Conservation (phyloP, 257 asterid genomes). For the Fraxinus excelsior region DNA sequence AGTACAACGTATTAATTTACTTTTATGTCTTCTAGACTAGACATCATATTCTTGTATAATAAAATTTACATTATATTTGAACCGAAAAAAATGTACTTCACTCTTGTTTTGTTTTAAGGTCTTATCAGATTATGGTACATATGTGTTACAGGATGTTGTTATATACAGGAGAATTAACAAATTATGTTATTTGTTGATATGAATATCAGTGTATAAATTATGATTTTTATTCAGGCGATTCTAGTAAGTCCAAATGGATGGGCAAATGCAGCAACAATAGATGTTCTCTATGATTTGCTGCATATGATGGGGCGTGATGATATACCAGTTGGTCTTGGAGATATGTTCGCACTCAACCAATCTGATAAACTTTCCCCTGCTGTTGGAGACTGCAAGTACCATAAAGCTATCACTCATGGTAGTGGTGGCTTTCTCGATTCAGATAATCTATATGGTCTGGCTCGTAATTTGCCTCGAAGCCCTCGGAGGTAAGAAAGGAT, state of each 20-base stretch:
- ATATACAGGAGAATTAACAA: too few species aligned
- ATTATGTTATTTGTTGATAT: too few species aligned
- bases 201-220: background rate
- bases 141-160: too few species aligned
- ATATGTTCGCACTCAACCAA: slow-evolving; percentile 61
- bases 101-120: background rate
- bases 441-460: slow-evolving; percentile 77
- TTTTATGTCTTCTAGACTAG: background rate
- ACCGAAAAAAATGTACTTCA: background rate
- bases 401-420: slow-evolving; percentile 75
- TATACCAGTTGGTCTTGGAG: slow-evolving; percentile 79
- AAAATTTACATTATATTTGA: background rate
- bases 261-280: slow-evolving; percentile 89
- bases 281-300: slow-evolving; percentile 69
- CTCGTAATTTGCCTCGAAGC: slow-evolving; percentile 77
- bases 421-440: slow-evolving; percentile 85
- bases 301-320: slow-evolving; percentile 99
- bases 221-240: slow-evolving; percentile 52
- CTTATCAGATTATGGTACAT: too few species aligned
- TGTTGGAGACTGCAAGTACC: slow-evolving; percentile 82
- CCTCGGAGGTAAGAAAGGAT: slow-evolving; percentile 60
- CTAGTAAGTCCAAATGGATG: slow-evolving; percentile 83
- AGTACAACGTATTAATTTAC: background rate
- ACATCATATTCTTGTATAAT: background rate
- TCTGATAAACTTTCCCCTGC: slow-evolving; percentile 44